Percentiles rank a stretch among this genome's conserved stretches.
These are phyloP conservation scores for Fraxinus nigra DNA, from an alignment of 305 asterid species.

Conservation along the genomic window DNA sequence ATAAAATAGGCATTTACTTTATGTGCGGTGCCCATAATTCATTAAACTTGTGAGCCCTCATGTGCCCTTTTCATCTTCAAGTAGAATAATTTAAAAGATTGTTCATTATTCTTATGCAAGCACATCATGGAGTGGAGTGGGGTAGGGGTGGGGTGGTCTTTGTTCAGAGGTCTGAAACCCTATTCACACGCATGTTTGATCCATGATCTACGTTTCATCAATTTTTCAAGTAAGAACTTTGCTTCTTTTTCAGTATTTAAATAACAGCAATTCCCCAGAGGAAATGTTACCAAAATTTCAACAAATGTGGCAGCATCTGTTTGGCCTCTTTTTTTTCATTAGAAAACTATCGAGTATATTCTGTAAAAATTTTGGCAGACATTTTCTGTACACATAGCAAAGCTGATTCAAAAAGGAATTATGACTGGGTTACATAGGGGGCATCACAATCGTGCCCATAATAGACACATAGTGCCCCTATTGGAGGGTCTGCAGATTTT, in stretches of 20 bases:
- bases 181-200: background rate
- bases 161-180: background rate
- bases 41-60: background rate
- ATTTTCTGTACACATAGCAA: too few relatives aligned
- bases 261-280: background rate
- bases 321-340: too few relatives aligned
- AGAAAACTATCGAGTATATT: too few relatives aligned
- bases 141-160: background rate
- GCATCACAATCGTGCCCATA: too few relatives aligned
- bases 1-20: background rate
- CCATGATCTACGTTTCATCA: background rate
- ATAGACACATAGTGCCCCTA: too few relatives aligned
- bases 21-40: slow-evolving; percentile 3
- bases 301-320: too few relatives aligned
- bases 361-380: too few relatives aligned
- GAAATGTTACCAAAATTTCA: too few relatives aligned
- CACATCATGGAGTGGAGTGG: slow-evolving; percentile 16
- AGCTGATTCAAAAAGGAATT: background rate
- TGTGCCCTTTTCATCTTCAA: background rate
- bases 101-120: slow-evolving; percentile 7
- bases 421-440: too few relatives aligned
- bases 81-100: background rate
- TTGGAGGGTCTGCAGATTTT: background rate
- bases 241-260: background rate
- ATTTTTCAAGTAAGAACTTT: background rate